phyloP scores from a whole-genome alignment of 208 protist genomes.

The Wallacemonas sp. region DNA sequence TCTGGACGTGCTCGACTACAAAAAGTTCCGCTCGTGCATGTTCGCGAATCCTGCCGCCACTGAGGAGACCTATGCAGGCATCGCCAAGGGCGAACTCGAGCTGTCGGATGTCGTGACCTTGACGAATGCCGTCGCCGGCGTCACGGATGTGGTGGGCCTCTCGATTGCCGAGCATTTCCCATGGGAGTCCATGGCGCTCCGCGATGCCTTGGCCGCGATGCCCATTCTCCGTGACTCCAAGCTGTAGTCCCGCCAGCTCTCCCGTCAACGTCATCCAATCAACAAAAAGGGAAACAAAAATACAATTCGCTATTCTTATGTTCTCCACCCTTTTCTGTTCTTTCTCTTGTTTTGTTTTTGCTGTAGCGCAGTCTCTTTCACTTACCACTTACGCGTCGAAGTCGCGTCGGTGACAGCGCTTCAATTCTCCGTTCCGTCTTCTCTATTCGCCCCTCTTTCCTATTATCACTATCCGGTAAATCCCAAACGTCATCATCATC shows the following conservation, averaged over 20 bases:
- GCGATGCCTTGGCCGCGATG: constrained; percentile 21
- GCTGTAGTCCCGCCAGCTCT: constrained; percentile 23
- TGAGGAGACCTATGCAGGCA: constrained; percentile 13
- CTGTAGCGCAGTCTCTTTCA: too few species aligned
- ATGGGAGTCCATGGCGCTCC: constrained; percentile 31
- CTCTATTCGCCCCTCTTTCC: too few species aligned
- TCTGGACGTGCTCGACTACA: constrained; percentile 31
- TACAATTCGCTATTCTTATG: too few species aligned
- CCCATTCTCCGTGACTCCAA: constrained; percentile 18
- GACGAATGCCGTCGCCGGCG: constrained; percentile 8
- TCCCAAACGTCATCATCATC: too few species aligned
- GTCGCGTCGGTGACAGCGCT: too few species aligned
- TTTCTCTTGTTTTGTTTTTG: too few species aligned
- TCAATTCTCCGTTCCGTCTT: too few species aligned
- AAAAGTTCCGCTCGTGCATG: constrained; percentile 21
- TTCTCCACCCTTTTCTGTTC: too few species aligned
- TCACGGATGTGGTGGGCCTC: constrained; percentile 32
- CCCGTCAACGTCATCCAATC: too few species aligned
- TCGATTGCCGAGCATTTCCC: constrained; percentile 38
- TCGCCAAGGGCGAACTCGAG: constrained; percentile 26
- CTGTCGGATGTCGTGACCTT: constrained; percentile 17
- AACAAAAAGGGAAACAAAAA: too few species aligned
- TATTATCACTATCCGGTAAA: too few species aligned
- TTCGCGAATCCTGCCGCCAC: constrained; percentile 20
- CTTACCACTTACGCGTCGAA: too few species aligned